Evolutionary conservation across 495 filamentous ascomycete species (phyloP).

Genomic region (Halenospora varia): DNA sequence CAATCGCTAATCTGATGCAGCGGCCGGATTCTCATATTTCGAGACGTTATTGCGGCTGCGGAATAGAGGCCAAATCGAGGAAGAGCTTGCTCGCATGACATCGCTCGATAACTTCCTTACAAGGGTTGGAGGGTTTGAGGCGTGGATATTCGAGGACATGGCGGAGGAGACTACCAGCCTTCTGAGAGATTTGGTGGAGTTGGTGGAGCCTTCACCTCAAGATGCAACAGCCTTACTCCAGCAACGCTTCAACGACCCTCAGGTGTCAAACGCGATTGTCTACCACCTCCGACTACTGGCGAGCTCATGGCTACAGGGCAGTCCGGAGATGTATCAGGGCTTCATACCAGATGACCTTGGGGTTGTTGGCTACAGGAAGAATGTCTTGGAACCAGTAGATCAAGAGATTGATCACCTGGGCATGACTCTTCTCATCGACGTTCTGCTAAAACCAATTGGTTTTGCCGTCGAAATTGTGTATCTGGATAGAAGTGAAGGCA

Average conservation of each 20-base stretch:
- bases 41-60: constrained; percentile 70
- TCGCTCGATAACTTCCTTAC: constrained; percentile 64
- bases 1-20: constrained; percentile 40
- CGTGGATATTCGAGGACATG: constrained; percentile 77
- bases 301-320: constrained; percentile 78
- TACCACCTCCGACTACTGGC: constrained; percentile 70
- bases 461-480: constrained; percentile 86
- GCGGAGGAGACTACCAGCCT: constrained; percentile 68
- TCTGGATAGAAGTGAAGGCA: constrained; percentile 80
- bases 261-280: constrained; percentile 67
- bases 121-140: constrained; percentile 60
- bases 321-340: constrained; percentile 60
- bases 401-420: constrained; percentile 89
- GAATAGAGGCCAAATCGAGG: constrained; percentile 58
- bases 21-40: constrained; percentile 89
- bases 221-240: constrained; percentile 56
- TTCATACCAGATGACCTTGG: constrained; percentile 56
- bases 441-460: constrained; percentile 73
- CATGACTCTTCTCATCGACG: constrained; percentile 69
- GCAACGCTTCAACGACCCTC: constrained; percentile 70
- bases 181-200: constrained; percentile 50
- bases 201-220: constrained; percentile 47
- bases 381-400: constrained; percentile 65
- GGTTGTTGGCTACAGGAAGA: constrained; percentile 66
- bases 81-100: constrained; percentile 67